Percentiles rank a stretch among this genome's conserved stretches.
These are phyloP conservation scores for Fraxinus platypoda DNA, from an alignment of 305 asterid genomes.

Conservation along the genomic window DNA sequence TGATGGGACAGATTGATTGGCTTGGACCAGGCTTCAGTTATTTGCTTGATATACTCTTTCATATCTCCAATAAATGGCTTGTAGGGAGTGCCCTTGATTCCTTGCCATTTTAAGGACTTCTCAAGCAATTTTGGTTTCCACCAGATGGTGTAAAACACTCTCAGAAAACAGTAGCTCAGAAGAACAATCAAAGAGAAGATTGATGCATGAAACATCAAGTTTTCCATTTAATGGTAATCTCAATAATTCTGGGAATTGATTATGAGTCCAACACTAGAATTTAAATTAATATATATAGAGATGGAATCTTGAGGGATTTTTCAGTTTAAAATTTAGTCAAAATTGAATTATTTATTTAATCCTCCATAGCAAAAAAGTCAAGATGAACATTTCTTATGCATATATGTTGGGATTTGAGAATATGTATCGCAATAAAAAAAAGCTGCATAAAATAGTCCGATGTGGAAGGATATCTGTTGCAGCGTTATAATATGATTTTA, in stretches of 20 bases:
- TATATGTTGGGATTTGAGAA: background rate
- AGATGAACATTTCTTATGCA: background rate
- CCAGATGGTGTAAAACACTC: conserved; percentile 33
- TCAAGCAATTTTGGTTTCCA: conserved; percentile 45
- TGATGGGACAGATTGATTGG: conserved; percentile 45
- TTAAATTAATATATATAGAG: background rate
- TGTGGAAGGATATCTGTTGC: background rate
- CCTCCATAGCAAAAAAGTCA: background rate
- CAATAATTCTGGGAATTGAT: background rate
- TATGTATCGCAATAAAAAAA: background rate
- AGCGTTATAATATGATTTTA: background rate
- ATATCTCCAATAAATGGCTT: conserved; percentile 40
- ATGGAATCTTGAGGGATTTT: background rate
- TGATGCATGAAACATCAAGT: conserved; percentile 22
- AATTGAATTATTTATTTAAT: background rate
- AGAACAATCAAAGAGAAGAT: conserved; percentile 21
- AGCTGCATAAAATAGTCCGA: background rate
- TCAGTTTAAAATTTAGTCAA: background rate
- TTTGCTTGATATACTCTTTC: conserved; percentile 31
- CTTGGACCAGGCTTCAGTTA: conserved; percentile 47
- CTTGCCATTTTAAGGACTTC: conserved; percentile 34
- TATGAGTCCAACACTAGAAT: background rate
- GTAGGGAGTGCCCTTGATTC: conserved; percentile 40
- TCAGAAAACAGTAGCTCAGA: conserved; percentile 23
- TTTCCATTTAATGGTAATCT: conserved; percentile 28